These are phyloP conservation scores for Ustulina deusta DNA, from an alignment of 2,329 filamentous ascomycete genomes.

Conservation along the genomic window DNA sequence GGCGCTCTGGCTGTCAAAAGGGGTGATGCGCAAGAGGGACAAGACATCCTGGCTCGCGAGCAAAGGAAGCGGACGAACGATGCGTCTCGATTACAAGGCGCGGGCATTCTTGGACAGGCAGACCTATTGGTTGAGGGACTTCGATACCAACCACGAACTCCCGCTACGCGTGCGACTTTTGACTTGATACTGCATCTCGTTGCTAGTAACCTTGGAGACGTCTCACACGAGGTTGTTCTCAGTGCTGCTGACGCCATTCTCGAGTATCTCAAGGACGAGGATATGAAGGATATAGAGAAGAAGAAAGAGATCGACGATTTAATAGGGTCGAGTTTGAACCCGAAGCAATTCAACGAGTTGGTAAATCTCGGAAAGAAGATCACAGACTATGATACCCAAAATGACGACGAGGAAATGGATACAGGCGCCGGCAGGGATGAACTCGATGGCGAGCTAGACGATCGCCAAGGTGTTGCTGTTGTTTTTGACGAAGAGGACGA, in stretches of 20 bases:
- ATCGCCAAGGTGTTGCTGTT: constrained; percentile 95
- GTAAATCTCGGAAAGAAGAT: constrained; percentile 98
- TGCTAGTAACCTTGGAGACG: constrained; percentile 88
- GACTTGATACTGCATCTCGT: constrained; percentile 94
- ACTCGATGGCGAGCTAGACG: constrained; percentile 84
- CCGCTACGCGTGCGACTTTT: constrained; percentile 91
- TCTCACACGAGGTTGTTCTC: constrained; percentile 88
- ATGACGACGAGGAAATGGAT: constrained; percentile 90
- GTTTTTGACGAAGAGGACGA: constrained; percentile 95
- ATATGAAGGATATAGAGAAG: constrained; percentile 96
- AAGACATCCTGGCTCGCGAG: constrained; percentile 84
- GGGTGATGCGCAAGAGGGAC: constrained; percentile 80
- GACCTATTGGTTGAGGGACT: constrained; percentile 92
- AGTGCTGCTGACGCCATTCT: constrained; percentile 94
- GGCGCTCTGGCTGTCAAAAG: constrained; percentile 78
- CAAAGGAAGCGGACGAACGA: constrained; percentile 89
- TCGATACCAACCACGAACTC: constrained; percentile 89
- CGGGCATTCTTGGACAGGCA: constrained; percentile 83
- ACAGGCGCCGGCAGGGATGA: constrained; percentile 73
- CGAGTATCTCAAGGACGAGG: constrained; percentile 93
- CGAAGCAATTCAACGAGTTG: constrained; percentile 96
- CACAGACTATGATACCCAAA: constrained; percentile 96
- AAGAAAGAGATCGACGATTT: constrained; percentile 98
- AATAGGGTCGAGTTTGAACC: constrained; percentile 81
- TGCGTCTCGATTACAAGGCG: constrained; percentile 74